Base-by-base conservation (phyloP, 2,329 filamentous ascomycete species). In the Aspergillus felis region DNA sequence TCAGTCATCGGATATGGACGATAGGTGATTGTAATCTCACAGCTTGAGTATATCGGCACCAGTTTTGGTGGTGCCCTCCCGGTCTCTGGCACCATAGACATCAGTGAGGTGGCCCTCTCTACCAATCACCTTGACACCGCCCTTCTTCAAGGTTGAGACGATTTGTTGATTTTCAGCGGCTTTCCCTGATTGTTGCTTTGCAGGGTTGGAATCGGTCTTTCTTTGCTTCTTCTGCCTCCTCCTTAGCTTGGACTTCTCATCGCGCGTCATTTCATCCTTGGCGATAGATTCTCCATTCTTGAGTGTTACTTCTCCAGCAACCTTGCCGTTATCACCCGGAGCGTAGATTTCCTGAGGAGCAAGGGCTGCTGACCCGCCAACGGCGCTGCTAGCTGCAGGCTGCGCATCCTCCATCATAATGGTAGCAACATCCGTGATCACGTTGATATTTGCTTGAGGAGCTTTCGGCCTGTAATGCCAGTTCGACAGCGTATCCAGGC, bases 391-490 rank as follows among this genome's bases (percentile, higher is more conserved):
- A 47, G 90, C 89, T 17, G 89, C 88, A 7, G 94, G 93, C 67
- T 96, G 89, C 1, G 92, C 93, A 70, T 99, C 94, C 78, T 99
- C 94, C 89, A 97, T 96, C 64, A 85, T 83, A 63, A 97, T 87
- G 3, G 90, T 91, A n/a, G 92, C 91, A 3, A 94, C 90, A 75
- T 97, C 93, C 27, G 91, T 84, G 35, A 97, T 88, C 55, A 97
- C 89, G 47, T 90, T 92, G 61, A 99, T 84, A 49, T 85, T 85
- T n/a, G 91, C 86, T 53, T 88, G 88, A 1, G 88, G 83, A 10
- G 90, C 87, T 78, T 92, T 95, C 54, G 94, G 94, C 75, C 91
- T 92, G 83, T 96, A 97, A 77, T 97, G 90, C 87, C 91, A 96
- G 72, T 90, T 96, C 75, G 87, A 92, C 61, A 99, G 85, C 27